Evolutionary conservation across 2,329 filamentous ascomycete genomes (phyloP), one percentile per base, ranked within the genome.

Genomic region (Ascochyta lentis): DNA sequence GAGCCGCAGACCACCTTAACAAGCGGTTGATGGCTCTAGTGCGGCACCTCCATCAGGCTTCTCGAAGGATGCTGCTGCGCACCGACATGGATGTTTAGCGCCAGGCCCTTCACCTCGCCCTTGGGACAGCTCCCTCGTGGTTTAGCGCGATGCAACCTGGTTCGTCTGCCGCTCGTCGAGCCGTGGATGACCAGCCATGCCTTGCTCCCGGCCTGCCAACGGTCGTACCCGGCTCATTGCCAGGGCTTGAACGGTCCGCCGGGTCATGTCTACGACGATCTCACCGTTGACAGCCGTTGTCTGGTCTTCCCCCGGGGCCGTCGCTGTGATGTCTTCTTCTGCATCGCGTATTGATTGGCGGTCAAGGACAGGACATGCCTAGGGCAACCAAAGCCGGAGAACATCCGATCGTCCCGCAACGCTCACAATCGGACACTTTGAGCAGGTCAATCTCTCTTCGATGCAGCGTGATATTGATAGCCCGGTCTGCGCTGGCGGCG

Each of bases 171-270:
- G 48, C 64, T 62, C 60, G 63, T 65, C 69, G 66, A 72, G 70
- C 71, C 71, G 66, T 70, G 64, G 63, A 53, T 64, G 66, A 63
- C 62, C 53, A 63, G 64, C 54, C 55, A 52, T 54, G 44, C 53
- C 61, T 64, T 27, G 26, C 37, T 47, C 44, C 44, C 27, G 52
- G 63, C 56, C 56, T 62, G 56, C 63, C 46, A 56, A 69, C 66
- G 70, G 69, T 67, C 68, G 65, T 60, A 68, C 66, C 70, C 70
- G 70, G 70, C 61, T 72, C 67, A 70, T 65, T 70, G 60, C 64
- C 64, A 63, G 63, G 64, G 67, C 70, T 69, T 71, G 70, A 70
- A 73, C 71, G 58, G 60, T 56, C 56, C 61, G 60, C 67, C 68
- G 70, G 70, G 69, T 64, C 42, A 41, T 35, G 48, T 44, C 35